Evolutionary conservation across 2,329 filamentous ascomycete species (phyloP).

Genomic region (Botrytis hyacinthi): DNA sequence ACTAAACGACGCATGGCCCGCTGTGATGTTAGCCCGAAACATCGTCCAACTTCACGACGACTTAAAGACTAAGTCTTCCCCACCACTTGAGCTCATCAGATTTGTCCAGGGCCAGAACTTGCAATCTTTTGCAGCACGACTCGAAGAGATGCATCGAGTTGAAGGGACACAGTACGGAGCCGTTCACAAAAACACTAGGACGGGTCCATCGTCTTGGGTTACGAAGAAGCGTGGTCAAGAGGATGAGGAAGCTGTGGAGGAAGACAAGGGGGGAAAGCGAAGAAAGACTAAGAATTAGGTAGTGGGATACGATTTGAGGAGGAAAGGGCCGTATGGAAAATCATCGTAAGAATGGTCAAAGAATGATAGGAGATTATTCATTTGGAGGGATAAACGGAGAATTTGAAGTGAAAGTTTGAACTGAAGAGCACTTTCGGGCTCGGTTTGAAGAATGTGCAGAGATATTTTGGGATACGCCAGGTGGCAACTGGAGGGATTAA

Average conservation of each 20-base stretch:
- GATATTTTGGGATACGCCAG: rapidly evolving
- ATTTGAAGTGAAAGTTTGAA: neutral
- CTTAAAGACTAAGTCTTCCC: neutral
- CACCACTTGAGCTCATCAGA: neutral
- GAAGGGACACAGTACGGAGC: neutral
- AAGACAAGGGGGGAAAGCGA: neutral
- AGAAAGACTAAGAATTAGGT: neutral
- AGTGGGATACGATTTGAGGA: neutral
- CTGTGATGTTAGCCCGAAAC: neutral
- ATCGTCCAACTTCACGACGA: neutral
- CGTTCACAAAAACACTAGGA: neutral
- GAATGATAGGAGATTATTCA: neutral
- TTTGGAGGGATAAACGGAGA: neutral
- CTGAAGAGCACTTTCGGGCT: neutral
- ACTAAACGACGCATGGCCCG: neutral
- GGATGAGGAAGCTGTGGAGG: neutral
- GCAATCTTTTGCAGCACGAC: neutral
- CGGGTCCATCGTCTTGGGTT: neutral
- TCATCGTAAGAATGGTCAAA: neutral
- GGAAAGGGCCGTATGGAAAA: no score
- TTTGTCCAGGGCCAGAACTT: neutral
- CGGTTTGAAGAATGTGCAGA: neutral
- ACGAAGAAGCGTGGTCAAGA: neutral
- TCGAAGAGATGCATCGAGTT: neutral
- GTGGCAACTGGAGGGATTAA: neutral